Percentiles rank a stretch among this genome's conserved stretches.
Conservation (phyloP, 2,329 filamentous ascomycete species). For the Apiospora hydei region DNA sequence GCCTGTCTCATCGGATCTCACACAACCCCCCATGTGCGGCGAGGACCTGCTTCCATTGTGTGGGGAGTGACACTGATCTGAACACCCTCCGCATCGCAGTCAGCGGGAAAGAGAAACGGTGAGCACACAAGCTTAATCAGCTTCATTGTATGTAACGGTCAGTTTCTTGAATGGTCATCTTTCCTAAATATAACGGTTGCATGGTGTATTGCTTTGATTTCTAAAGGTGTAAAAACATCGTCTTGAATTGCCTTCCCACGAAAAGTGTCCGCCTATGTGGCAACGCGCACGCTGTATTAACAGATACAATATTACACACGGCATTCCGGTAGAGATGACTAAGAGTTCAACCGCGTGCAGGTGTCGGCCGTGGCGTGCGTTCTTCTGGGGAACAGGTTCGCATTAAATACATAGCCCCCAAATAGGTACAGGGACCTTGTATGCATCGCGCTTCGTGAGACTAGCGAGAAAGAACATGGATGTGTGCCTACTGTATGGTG, state of each 20-base stretch:
- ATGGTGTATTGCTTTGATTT: neutral
- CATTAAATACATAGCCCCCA: neutral
- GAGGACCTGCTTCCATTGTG: no score
- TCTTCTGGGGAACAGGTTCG: neutral
- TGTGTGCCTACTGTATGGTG: neutral
- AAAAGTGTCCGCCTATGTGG: neutral
- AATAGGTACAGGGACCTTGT: neutral
- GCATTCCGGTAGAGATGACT: neutral
- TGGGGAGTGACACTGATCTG: no score
- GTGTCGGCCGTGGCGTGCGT: neutral
- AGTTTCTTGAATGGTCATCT: neutral
- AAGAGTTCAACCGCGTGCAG: neutral
- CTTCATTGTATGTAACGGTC: neutral
- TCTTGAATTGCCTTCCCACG: neutral
- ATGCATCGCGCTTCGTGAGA: slow-evolving; percentile 15
- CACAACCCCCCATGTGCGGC: no score
- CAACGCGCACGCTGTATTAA: neutral
- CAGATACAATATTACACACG: neutral
- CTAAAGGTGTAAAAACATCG: neutral
- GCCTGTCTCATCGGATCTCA: no score
- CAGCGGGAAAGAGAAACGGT: neutral
- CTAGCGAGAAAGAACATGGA: slow-evolving; percentile 16
- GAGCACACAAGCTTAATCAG: neutral
- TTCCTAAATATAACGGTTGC: neutral
- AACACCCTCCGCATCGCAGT: neutral